A percentile compares a stretch with the other conserved stretches of the same genome.
These are phyloP conservation scores for Rauvolfia tetraphylla DNA, from an alignment of 257 asterid genomes.

Conservation along the genomic window DNA sequence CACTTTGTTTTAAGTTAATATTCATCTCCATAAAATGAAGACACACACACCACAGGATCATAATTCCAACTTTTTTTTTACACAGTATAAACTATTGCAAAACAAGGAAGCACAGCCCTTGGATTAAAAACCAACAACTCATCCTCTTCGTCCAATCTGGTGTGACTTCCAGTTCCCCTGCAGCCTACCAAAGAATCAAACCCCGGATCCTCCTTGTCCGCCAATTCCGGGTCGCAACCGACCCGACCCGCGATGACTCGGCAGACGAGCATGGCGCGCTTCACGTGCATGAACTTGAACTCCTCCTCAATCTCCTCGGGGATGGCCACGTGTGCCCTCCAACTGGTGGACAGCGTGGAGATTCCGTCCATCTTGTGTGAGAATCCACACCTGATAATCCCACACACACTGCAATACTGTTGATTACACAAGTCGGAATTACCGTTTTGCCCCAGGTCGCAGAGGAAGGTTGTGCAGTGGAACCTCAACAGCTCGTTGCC, in stretches of 20 bases:
- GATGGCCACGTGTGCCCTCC: slow-evolving; percentile 71
- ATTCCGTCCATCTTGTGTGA: slow-evolving; percentile 82
- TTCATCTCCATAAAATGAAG: neutral
- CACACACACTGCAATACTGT: slow-evolving; percentile 70
- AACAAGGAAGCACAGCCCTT: slow-evolving; percentile 91
- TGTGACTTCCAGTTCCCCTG: slow-evolving; percentile 27
- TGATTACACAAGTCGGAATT: slow-evolving; percentile 46
- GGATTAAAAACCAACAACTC: slow-evolving; percentile 77
- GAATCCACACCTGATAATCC: slow-evolving; percentile 64
- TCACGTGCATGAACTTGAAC: slow-evolving; percentile 75
- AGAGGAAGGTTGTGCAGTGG: slow-evolving; percentile 65
- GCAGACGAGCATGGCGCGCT: slow-evolving; percentile 68
- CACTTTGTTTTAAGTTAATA: neutral
- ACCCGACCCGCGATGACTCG: slow-evolving; percentile 89
- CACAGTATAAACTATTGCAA: slow-evolving; percentile 68
- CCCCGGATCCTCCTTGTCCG: slow-evolving; percentile 46
- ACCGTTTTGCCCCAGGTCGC: slow-evolving; percentile 49
- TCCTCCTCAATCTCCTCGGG: slow-evolving; percentile 83
- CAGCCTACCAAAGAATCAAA: slow-evolving; percentile 67
- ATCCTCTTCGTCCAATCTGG: slow-evolving; percentile 50
- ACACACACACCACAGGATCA: slow-evolving; percentile 14
- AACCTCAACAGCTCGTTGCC: slow-evolving; percentile 83
- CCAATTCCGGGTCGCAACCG: slow-evolving; percentile 42
- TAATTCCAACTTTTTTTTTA: slow-evolving; percentile 13
- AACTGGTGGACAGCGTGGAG: slow-evolving; percentile 58